Base-by-base conservation (phyloP, 2,329 filamentous ascomycete genomes). In the Neofusicoccum laricinum region DNA sequence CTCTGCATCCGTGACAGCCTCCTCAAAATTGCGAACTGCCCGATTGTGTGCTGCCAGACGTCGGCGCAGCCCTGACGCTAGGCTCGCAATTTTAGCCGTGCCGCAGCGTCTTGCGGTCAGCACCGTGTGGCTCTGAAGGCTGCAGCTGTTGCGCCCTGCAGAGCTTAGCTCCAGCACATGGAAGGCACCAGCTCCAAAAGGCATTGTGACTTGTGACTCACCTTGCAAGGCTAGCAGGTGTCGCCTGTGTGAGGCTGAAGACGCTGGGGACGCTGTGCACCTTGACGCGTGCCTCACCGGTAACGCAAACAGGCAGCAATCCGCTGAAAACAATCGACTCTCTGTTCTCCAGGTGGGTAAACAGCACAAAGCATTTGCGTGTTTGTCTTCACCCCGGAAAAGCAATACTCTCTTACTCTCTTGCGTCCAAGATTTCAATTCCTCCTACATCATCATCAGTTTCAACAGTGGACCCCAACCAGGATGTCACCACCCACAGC, bases 401-500 rank as follows among this genome's bases (percentile, higher is more conserved):
- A 51, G 12, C 14, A 15, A 32, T 25, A 15, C 6, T 40, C 14
- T 4, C 6, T 25, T 15, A 19, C 21, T 15, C 10, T 15, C 15
- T 15, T 48, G 5, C 57, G 57, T 38, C 12, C 14, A 25, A 58
- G 4, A 12, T 32, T 25, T 41, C 21, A 36, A 2, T n/a, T 30
- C 19, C 11, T 21, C 41, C n/a, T 36, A 21, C 55, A 46, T 21
- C 55, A 21, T 21, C 32, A 14, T 11, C 55, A 48, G 43, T 17
- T 45, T 25, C 55, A 46, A 36, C 38, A 4, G 25, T 19, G 21
- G 7, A 55, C 38, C 10, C 21, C 53, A 19, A 15, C 75, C 17
- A n/a, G 15, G 17, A 61, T 61, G 58, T 30, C 58, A 17, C 15
- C 58, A 49, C 38, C 25, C 5, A 21, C 40, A 32, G 25, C 12